These are phyloP conservation scores for Fraxinus excelsior DNA, from an alignment of 257 asterid genomes.

Conservation along the genomic window DNA sequence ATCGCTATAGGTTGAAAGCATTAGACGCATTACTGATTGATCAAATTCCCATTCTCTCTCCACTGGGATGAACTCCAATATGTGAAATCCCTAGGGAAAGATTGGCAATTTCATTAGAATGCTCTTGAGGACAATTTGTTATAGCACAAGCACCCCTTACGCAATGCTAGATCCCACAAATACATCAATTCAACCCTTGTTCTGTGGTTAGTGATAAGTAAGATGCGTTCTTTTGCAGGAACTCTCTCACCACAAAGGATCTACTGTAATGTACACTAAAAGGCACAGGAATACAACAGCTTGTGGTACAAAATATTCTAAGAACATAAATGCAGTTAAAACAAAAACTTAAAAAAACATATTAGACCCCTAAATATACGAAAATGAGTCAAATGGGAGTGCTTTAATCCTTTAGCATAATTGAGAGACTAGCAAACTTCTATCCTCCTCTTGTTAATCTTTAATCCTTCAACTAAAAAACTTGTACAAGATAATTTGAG, in stretches of 20 bases:
- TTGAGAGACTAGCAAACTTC: slow-evolving; percentile 36
- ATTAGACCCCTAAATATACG: slow-evolving; percentile 68
- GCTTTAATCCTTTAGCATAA: slow-evolving; percentile 52
- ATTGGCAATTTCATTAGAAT: slow-evolving; percentile 88
- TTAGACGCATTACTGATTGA: slow-evolving; percentile 53
- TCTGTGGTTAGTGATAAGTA: slow-evolving; percentile 79
- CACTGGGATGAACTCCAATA: slow-evolving; percentile 85
- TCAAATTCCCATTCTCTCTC: slow-evolving; percentile 94
- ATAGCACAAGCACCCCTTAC: too few relatives aligned
- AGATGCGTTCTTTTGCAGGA: slow-evolving; percentile 64
- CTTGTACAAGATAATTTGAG: background rate
- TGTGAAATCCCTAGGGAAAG: slow-evolving; percentile 91
- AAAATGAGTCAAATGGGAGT: slow-evolving; percentile 60
- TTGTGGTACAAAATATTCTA: slow-evolving; percentile 66
- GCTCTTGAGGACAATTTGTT: slow-evolving; percentile 81
- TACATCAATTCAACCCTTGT: slow-evolving; percentile 99
- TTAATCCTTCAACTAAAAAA: slow-evolving; percentile 7
- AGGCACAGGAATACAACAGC: slow-evolving; percentile 52
- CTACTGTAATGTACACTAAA: slow-evolving; percentile 76
- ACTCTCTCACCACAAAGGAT: slow-evolving; percentile 78
- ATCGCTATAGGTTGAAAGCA: slow-evolving; percentile 58
- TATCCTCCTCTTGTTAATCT: slow-evolving; percentile 29
- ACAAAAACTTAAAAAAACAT: slow-evolving; percentile 58
- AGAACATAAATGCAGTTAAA: slow-evolving; percentile 71
- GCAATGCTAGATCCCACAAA: slow-evolving; percentile 75